Conservation (phyloP, 2,329 filamentous ascomycete species). For the Trichoderma aggressivum region DNA sequence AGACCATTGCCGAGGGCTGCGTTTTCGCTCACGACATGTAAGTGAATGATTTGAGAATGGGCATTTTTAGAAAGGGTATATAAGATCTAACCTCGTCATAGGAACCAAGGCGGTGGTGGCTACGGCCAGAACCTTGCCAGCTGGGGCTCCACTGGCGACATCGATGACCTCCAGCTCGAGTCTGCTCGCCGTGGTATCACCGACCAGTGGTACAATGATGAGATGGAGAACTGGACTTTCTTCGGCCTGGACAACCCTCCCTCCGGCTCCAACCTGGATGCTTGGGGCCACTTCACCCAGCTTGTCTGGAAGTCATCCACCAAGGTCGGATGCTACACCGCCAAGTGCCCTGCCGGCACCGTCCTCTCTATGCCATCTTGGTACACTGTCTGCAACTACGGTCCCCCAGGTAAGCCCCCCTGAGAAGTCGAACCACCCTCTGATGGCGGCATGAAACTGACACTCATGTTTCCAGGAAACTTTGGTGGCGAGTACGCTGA, state of each 20-base stretch:
- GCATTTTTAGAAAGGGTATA: background rate
- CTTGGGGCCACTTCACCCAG: conserved; percentile 57
- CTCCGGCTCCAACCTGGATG: conserved; percentile 58
- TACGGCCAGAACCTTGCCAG: conserved; percentile 95
- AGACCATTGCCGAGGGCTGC: conserved; percentile 62
- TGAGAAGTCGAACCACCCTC: background rate
- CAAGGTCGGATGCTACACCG: conserved; percentile 58
- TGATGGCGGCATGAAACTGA: background rate
- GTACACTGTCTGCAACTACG: conserved; percentile 90
- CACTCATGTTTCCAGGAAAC: conserved; percentile 42
- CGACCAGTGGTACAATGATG: conserved; percentile 85
- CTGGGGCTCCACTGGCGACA: conserved; percentile 42
- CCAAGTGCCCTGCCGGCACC: conserved; percentile 58
- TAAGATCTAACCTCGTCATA: conserved; percentile 36
- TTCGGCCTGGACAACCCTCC: conserved; percentile 60
- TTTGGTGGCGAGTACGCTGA: conserved; percentile 46
- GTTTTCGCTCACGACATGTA: conserved; percentile 74
- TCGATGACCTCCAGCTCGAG: conserved; percentile 40
- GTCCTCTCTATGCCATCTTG: conserved; percentile 53
- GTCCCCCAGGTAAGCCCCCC: conserved; percentile 59
- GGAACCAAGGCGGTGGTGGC: conserved; percentile 51
- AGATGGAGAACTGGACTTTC: conserved; percentile 56
- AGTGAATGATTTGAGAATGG: conserved; percentile 34
- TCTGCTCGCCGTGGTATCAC: conserved; percentile 67
- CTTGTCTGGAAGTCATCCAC: conserved; percentile 40